These are phyloP conservation scores for Yamadazyma blattariae DNA, from an alignment of 1,139 yeast genomes.

Conservation along the genomic window DNA sequence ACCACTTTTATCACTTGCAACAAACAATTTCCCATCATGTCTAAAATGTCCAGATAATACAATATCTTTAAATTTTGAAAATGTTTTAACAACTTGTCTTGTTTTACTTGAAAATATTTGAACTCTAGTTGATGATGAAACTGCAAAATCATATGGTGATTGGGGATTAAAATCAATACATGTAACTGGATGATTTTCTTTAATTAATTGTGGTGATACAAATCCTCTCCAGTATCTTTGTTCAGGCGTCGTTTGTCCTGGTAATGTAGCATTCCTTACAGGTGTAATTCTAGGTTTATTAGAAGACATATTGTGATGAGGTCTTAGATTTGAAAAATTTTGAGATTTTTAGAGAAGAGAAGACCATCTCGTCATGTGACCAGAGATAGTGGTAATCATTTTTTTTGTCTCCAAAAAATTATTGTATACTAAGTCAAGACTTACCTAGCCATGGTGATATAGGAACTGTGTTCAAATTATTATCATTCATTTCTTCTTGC, in stretches of 20 bases:
- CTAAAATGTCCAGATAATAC: constrained; percentile 85
- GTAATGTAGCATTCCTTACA: constrained; percentile 68
- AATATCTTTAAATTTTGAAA: constrained; percentile 87
- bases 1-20: constrained; percentile 90
- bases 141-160: constrained; percentile 89
- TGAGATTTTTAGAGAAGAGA: constrained; percentile 6
- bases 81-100: constrained; percentile 83
- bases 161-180: constrained; percentile 86
- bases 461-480: no score
- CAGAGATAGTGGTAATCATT: no score
- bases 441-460: no score
- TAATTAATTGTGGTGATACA: constrained; percentile 79
- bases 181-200: constrained; percentile 89
- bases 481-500: no score
- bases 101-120: constrained; percentile 92
- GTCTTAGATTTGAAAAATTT: constrained; percentile 11
- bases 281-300: constrained; percentile 66
- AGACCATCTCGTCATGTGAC: constrained; percentile 3
- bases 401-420: no score
- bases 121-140: constrained; percentile 86
- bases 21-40: constrained; percentile 76
- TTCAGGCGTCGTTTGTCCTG: constrained; percentile 85
- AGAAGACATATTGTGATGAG: constrained; percentile 63
- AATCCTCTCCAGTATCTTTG: constrained; percentile 92
- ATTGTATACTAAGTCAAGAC: no score